Evolutionary conservation across 306 rosid genomes (phyloP).

Genomic region (Lablab purpureus): DNA sequence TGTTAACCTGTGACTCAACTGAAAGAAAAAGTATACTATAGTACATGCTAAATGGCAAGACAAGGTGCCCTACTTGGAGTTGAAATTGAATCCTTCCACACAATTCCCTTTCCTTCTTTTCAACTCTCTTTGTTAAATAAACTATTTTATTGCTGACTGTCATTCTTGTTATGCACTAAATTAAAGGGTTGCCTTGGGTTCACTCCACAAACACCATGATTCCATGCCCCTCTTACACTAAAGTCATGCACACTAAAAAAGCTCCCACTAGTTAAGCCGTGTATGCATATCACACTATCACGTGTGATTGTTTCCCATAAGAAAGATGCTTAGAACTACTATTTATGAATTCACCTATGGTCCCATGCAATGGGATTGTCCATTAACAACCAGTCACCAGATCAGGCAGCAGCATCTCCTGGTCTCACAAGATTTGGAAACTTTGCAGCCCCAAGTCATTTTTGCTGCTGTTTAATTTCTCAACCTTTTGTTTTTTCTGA

Average conservation of each 20-base stretch:
- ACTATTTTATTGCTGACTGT: slow-evolving; percentile 42
- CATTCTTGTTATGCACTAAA: slow-evolving; percentile 48
- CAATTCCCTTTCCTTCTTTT: slow-evolving; percentile 39
- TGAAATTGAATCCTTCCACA: slow-evolving; percentile 50
- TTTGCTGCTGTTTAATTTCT: background rate
- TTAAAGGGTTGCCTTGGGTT: slow-evolving; percentile 56
- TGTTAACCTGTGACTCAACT: slow-evolving; percentile 52
- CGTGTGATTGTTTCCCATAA: slow-evolving; percentile 60
- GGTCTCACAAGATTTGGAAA: slow-evolving; percentile 33
- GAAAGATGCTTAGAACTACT: slow-evolving; percentile 43
- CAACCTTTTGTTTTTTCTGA: background rate
- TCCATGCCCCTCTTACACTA: slow-evolving; percentile 54
- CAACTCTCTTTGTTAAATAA: slow-evolving; percentile 36
- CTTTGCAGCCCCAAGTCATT: slow-evolving; percentile 18
- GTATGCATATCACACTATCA: slow-evolving; percentile 48
- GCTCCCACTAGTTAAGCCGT: slow-evolving; percentile 46
- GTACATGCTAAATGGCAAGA: slow-evolving; percentile 31
- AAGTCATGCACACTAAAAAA: slow-evolving; percentile 63
- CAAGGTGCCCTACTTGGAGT: slow-evolving; percentile 39
- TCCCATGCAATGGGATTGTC: slow-evolving; percentile 44
- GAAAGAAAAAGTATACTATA: slow-evolving; percentile 16
- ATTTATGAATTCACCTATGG: slow-evolving; percentile 39
- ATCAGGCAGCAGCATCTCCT: slow-evolving; percentile 17
- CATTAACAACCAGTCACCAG: slow-evolving; percentile 42
- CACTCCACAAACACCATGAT: slow-evolving; percentile 64